phyloP scores from a whole-genome alignment of 2,329 filamentous ascomycete species.

The Cladophialophora bantiana region DNA sequence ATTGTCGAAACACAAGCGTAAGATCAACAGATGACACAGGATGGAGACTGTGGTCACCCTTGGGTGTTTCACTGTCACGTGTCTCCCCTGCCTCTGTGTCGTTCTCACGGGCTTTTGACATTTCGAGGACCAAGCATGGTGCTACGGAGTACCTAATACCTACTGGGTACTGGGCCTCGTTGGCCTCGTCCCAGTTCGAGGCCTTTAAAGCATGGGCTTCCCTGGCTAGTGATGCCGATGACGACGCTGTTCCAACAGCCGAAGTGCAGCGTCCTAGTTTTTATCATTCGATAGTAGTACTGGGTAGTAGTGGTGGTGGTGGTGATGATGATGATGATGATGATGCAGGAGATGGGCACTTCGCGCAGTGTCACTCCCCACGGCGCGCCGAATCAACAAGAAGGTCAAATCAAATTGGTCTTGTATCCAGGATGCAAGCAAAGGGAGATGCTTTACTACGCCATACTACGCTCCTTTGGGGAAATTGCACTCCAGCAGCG shows the following conservation, averaged over 20 bases:
- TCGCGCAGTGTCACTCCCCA: background rate
- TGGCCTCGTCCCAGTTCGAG: background rate
- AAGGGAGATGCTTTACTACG: conserved; percentile 5
- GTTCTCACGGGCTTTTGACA: too few species aligned
- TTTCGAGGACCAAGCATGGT: background rate
- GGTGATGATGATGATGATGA: background rate
- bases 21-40: conserved; percentile 6
- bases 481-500: conserved; percentile 30
- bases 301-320: too few species aligned
- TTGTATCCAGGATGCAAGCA: background rate
- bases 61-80: conserved; percentile 15
- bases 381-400: background rate
- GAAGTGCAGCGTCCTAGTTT: background rate
- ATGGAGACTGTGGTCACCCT: background rate
- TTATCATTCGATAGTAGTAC: background rate
- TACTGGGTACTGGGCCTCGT: too few species aligned
- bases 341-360: background rate
- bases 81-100: conserved; percentile 7
- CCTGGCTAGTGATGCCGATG: background rate
- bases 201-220: background rate
- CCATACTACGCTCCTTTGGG: conserved; percentile 24
- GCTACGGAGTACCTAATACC: background rate
- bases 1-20: conserved; percentile 14
- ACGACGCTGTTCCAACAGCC: conserved; percentile 1
- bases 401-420: conserved; percentile 6